Conservation (phyloP, 73 alveolate species). For the Stentor coeruleus region DNA sequence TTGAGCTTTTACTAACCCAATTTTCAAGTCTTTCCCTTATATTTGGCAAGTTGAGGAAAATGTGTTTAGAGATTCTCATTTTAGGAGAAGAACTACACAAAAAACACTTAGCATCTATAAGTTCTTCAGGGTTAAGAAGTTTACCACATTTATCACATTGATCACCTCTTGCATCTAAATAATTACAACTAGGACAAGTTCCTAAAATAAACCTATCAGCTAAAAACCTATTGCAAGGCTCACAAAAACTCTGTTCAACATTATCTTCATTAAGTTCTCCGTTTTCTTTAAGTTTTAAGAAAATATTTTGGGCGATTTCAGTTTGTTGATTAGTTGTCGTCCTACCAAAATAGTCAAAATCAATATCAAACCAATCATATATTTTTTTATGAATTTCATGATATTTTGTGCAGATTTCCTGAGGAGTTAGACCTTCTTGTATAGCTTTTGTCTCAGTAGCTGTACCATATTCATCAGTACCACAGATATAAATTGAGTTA, state of each 20-base stretch:
- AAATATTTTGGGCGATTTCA: conserved; percentile 86
- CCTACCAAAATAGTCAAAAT: conserved; percentile 95
- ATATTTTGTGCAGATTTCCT: conserved; percentile 89
- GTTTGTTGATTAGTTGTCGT: conserved; percentile 89
- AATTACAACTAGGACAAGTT: conserved; percentile 87
- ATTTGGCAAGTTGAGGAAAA: conserved; percentile 80
- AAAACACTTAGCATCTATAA: conserved; percentile 87
- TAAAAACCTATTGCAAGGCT: conserved; percentile 76
- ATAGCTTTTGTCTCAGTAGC: conserved; percentile 98
- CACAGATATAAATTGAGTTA: conserved; percentile 93
- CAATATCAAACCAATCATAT: conserved; percentile 98
- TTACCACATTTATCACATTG: conserved; percentile 96
- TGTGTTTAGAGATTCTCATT: conserved; percentile 66
- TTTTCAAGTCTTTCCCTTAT: conserved; percentile 69
- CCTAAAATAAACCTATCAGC: conserved; percentile 97
- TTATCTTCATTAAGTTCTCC: conserved; percentile 66
- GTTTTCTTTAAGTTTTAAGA: conserved; percentile 72
- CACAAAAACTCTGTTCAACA: conserved; percentile 84
- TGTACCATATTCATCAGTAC: conserved; percentile 99
- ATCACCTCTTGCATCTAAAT: conserved; percentile 96
- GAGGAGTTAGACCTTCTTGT: conserved; percentile 83
- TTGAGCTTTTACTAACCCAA: conserved; percentile 70
- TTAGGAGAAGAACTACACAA: conserved; percentile 79
- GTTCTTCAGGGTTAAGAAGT: conserved; percentile 86
- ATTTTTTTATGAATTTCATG: conserved; percentile 75